phyloP scores from a whole-genome alignment of 129 eudicot species.

The carrot (Daucus carota) region DNA sequence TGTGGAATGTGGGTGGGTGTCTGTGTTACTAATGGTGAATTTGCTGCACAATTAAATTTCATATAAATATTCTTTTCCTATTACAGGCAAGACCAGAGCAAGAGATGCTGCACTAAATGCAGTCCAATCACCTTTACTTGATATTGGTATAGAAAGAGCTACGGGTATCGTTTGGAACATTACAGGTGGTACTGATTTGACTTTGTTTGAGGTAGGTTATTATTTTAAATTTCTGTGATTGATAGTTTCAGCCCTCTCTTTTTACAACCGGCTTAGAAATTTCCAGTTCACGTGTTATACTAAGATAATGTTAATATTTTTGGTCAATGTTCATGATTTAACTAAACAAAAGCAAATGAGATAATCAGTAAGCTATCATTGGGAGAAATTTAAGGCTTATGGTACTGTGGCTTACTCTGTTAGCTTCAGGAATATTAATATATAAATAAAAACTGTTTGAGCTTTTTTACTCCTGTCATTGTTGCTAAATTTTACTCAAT shows the following conservation, averaged over 20 bases:
- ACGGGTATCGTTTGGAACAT: conserved; percentile 98
- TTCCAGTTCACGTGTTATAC: neutral
- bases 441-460: neutral
- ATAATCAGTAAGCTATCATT: neutral
- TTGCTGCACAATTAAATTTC: neutral
- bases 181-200: conserved; percentile 85
- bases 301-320: neutral
- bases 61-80: neutral
- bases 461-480: neutral
- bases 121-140: conserved; percentile 87
- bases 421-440: neutral
- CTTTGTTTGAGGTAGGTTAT: conserved; percentile 65
- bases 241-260: neutral
- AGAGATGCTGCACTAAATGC: conserved; percentile 98
- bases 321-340: neutral
- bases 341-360: neutral
- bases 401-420: neutral
- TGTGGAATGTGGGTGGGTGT: neutral
- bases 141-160: conserved; percentile 96
- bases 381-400: neutral
- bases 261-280: too few relatives aligned
- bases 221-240: neutral
- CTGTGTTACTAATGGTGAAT: neutral
- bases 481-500: neutral
- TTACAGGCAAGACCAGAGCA: conserved; percentile 85